These are phyloP conservation scores for Leccinellum albellum DNA, from an alignment of 768 basidiomycete genomes.

Conservation along the genomic window DNA sequence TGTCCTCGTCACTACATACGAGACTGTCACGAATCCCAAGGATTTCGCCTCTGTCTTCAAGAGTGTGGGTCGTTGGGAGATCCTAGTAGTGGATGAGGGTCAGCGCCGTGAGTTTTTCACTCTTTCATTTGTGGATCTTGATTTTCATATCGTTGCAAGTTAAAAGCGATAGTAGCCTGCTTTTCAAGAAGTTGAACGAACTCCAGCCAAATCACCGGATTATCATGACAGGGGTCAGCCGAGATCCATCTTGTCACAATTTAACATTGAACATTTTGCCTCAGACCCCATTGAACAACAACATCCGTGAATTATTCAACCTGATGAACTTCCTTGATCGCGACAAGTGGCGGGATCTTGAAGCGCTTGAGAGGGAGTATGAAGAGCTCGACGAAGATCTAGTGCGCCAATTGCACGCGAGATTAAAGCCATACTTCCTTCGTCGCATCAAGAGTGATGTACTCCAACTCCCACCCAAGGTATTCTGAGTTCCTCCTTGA, in stretches of 20 bases:
- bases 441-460: conserved; percentile 93
- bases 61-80: conserved; percentile 85
- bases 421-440: conserved; percentile 86
- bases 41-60: conserved; percentile 79
- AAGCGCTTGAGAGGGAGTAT: conserved; percentile 68
- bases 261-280: neutral
- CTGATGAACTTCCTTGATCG: conserved; percentile 95
- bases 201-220: conserved; percentile 76
- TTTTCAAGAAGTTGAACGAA: conserved; percentile 81
- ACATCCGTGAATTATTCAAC: conserved; percentile 94
- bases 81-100: conserved; percentile 89
- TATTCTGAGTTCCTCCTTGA: conserved; percentile 26
- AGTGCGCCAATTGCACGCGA: conserved; percentile 72
- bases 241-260: neutral
- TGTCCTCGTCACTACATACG: conserved; percentile 91
- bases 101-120: conserved; percentile 65
- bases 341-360: conserved; percentile 69
- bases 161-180: conserved; percentile 74
- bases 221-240: conserved; percentile 80
- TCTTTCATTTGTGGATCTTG: neutral
- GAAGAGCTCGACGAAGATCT: conserved; percentile 76
- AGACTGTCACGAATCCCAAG: conserved; percentile 63
- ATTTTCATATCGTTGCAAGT: conserved; percentile 43
- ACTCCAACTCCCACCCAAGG: conserved; percentile 88
- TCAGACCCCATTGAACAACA: conserved; percentile 94